Evolutionary conservation across 1,284 basidiomycete species (phyloP), one percentile per base, ranked within the genome.

Genomic region (Trametes versicolor): DNA sequence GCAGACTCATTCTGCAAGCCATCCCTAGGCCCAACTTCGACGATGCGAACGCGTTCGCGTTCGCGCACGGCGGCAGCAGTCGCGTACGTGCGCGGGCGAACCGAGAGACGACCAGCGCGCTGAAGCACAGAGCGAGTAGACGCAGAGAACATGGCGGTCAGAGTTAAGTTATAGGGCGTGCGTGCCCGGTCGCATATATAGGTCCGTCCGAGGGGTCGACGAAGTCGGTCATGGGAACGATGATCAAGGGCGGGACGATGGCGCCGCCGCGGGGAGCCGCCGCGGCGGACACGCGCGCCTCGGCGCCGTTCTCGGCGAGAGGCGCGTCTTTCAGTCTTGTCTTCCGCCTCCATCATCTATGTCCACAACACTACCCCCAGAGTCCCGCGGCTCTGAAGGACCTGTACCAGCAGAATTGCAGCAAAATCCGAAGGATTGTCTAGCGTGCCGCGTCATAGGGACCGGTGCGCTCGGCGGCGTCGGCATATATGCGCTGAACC

Each of bases 1-100:
- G 84, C 83, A 69, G 91, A 90, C 74, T 98, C 94, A 75, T 98
- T 98, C 81, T 98, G 97, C 17, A 99, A 82, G 0, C 97, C 97
- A 78, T 98, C 97, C 25, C 97, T 84, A 0, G 96, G 94, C 0
- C 94, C 94, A 4, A 98, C 96, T 79, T 98, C 97, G 60, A 99
- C 93, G 53, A 98, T 93, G 62, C 86, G 85, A 50, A 92, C 85
- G 60, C 83, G 81, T 59, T 77, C 85, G 60, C 83, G 81, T 59
- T 77, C 74, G n/a, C 71, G 64, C 37, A 60, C 25, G 1, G 56
- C 60, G 1, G 62, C 25, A 0, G 56, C 58, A 1, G 72, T 67
- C 23, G 72, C 70, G 48, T 67, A 70, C 8, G 71, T 36, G n/a
- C 69, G 63, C 19, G 49, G 55, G 2, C 54, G 50, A 13, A 51